Conservation (phyloP, 805 yeast genomes). For the Myxozyma kluyveri region DNA sequence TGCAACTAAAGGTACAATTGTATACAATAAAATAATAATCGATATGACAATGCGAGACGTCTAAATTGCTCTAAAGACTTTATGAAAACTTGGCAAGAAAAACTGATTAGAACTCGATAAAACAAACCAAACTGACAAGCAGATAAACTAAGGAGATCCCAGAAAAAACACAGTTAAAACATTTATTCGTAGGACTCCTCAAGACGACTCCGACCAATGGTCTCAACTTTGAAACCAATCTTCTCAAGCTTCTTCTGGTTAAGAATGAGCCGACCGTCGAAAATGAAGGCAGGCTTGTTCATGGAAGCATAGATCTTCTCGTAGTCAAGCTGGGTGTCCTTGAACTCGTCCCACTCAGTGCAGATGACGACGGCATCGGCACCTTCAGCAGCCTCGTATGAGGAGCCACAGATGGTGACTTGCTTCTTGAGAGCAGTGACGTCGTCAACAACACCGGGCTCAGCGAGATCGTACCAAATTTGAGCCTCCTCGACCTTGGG, state of each 20-base stretch:
- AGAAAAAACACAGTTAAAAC: background rate
- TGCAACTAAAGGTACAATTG: too few relatives aligned
- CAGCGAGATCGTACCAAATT: conserved; percentile 34
- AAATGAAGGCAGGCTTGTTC: conserved; percentile 37
- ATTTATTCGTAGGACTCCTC: conserved; percentile 24
- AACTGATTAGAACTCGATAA: background rate
- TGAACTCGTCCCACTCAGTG: conserved; percentile 38
- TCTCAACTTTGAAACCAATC: conserved; percentile 36
- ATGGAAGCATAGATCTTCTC: conserved; percentile 32
- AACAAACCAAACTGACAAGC: background rate
- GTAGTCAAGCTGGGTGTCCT: conserved; percentile 34
- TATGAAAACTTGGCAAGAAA: background rate
- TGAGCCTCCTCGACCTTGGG: conserved; percentile 37
- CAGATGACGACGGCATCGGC: conserved; percentile 36
- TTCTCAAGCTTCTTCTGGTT: conserved; percentile 32
- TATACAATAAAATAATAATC: too few relatives aligned
- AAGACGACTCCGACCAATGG: conserved; percentile 32
- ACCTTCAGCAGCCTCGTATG: conserved; percentile 34
- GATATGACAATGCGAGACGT: too few relatives aligned
- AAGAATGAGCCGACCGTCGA: conserved; percentile 34
- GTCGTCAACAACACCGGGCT: conserved; percentile 28
- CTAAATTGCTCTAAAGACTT: background rate
- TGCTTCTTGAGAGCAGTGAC: conserved; percentile 27
- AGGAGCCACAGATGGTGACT: conserved; percentile 30
- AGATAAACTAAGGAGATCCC: too few relatives aligned